Evolutionary conservation across 441 rosid species (phyloP), one percentile per base, ranked within the genome.

Genomic region (Breynia disticha): DNA sequence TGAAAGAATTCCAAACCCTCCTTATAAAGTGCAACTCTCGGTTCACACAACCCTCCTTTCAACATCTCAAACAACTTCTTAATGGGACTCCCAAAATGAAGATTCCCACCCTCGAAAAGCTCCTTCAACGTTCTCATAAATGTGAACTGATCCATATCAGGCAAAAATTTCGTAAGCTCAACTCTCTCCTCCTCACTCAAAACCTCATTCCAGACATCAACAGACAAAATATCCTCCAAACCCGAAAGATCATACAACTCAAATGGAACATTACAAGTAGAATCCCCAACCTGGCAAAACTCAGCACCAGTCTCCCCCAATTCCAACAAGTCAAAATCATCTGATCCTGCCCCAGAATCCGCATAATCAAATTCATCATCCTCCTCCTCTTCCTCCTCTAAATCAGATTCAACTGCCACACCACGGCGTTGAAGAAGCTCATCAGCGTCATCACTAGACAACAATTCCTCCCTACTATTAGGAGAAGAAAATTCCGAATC

Each of bases 281-380:
- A 74, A 61, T 77, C 76, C 67, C 85, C 96, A 16, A 87, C 74
- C 65, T 85, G 97, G 48, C 96, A 90, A 57, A 94, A 94, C 74
- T 94, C 99, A 0, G 94, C 79, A 32, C 94, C 80, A 0, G 94
- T 79, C 60, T 94, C 99, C 1, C 97, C 95, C 48, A 94, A 65
- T 68, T 94, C 99, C 66, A 94, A 76, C 75, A 94, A 78, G 76
- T 94, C 97, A 65, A 83, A 94, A 64, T 94, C 97, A 64, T 94
- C 99, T 5, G 99, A 94, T 52, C 97, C 99, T 0, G 95, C 97
- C 50, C 97, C 99, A 0, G 99, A 94, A 77, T 94, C 96, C 5
- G 87, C 95, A 63, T 90, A 96, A 65, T 82, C 90, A 42, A 81
- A 89, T 35, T 80, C 93, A 58, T 76, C 96, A 54, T 83, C 90